phyloP scores from a whole-genome alignment of 1,284 basidiomycete genomes.

The Coniophora puteana region DNA sequence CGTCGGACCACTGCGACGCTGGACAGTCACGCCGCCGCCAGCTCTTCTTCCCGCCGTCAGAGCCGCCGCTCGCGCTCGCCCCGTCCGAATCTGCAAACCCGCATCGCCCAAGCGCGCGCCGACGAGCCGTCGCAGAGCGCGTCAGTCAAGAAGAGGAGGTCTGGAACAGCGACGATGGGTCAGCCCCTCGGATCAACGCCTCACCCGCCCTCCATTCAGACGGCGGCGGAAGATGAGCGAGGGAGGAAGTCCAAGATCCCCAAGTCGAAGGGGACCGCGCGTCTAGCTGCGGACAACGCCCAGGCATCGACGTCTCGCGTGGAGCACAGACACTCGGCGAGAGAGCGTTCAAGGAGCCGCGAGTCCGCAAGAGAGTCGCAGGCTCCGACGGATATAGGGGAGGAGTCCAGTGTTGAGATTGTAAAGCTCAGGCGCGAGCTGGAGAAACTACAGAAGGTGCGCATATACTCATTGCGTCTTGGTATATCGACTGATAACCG shows the following conservation, averaged over 20 bases:
- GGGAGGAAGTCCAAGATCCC: slow-evolving; percentile 1
- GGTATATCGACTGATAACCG: slow-evolving; percentile 24
- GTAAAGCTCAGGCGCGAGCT: slow-evolving; percentile 36
- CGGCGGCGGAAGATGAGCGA: slow-evolving; percentile 1
- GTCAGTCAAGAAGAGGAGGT: not conserved
- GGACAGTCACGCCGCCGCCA: not conserved
- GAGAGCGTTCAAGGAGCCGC: slow-evolving; percentile 3
- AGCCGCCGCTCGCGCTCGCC: slow-evolving; percentile 3
- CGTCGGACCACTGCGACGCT: not conserved
- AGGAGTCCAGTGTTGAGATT: slow-evolving; percentile 34
- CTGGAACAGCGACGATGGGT: not conserved
- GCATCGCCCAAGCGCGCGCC: not conserved
- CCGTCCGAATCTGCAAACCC: not conserved
- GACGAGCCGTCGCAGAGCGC: not conserved
- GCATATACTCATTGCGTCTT: slow-evolving; percentile 8
- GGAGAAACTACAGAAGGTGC: slow-evolving; percentile 47
- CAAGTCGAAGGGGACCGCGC: not conserved
- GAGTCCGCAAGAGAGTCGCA: too few relatives aligned
- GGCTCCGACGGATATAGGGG: too few relatives aligned
- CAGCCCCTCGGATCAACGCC: not conserved
- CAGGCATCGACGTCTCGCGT: not conserved
- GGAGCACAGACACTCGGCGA: not conserved
- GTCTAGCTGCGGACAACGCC: slow-evolving; percentile 1
- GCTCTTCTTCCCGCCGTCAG: not conserved
- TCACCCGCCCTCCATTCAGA: not conserved